phyloP scores from a whole-genome alignment of 2,329 filamentous ascomycete species.

The Penicillium frequentans region DNA sequence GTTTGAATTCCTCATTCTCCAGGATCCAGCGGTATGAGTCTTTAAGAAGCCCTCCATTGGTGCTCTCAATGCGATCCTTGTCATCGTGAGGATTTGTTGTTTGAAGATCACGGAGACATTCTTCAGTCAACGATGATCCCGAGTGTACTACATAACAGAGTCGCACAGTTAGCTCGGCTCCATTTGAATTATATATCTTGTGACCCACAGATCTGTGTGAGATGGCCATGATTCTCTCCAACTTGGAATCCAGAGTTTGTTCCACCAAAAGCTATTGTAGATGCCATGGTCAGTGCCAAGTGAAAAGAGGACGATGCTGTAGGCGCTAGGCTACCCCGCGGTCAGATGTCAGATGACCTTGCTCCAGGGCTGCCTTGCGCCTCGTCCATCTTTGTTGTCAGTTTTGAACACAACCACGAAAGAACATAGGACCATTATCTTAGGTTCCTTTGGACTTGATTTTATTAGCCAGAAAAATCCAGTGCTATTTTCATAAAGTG shows the following conservation, averaged over 20 bases:
- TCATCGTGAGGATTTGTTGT: conserved; percentile 18
- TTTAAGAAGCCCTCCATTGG: conserved; percentile 17
- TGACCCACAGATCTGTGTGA: background rate
- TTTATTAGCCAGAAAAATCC: too few species aligned
- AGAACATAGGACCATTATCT: too few species aligned
- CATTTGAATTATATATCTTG: background rate
- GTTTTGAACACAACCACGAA: too few species aligned
- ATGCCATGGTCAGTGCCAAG: background rate
- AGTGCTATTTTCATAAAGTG: too few species aligned
- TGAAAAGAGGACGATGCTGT: background rate
- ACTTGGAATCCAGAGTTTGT: background rate
- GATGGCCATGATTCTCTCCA: background rate
- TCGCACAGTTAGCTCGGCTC: background rate
- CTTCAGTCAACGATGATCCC: conserved; percentile 2
- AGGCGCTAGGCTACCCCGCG: background rate
- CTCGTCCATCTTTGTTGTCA: too few species aligned
- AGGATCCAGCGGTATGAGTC: conserved; percentile 13
- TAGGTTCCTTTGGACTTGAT: too few species aligned
- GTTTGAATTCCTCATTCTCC: background rate
- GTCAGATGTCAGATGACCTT: background rate
- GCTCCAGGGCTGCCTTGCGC: too few species aligned
- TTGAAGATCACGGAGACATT: conserved; percentile 3
- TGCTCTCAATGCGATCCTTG: conserved; percentile 20
- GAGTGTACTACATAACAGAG: background rate
- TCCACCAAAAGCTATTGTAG: background rate